A percentile compares a stretch with the other conserved stretches of the same genome.
phyloP scores from a whole-genome alignment of 2,329 filamentous ascomycete genomes.

The Aspergillus tubingensis region DNA sequence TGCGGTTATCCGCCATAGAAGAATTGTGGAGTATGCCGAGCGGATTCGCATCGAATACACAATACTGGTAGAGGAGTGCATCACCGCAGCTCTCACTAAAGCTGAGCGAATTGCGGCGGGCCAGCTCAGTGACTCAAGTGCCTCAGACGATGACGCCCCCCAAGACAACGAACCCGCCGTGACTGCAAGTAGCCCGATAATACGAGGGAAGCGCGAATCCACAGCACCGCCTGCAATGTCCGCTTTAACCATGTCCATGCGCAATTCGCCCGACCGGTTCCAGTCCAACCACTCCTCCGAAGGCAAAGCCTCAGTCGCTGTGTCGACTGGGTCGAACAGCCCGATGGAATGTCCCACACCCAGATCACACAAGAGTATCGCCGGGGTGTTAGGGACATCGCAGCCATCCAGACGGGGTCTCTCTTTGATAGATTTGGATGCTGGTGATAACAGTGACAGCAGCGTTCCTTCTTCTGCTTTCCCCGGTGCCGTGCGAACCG shows the following conservation, averaged over 20 bases:
- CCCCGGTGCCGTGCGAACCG: constrained; percentile 71
- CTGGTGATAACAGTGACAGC: constrained; percentile 77
- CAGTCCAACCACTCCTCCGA: constrained; percentile 47
- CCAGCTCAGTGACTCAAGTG: constrained; percentile 75
- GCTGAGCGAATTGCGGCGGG: constrained; percentile 85
- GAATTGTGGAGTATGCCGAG: constrained; percentile 94
- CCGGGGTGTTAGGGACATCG: constrained; percentile 59
- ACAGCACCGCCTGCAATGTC: constrained; percentile 37
- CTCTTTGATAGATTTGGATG: constrained; percentile 80
- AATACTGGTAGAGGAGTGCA: constrained; percentile 90
- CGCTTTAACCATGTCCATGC: constrained; percentile 59
- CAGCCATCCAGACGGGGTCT: constrained; percentile 71
- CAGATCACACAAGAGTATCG: constrained; percentile 70
- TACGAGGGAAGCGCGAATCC: constrained; percentile 14
- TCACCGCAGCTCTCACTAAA: constrained; percentile 86
- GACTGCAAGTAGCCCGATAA: constrained; percentile 10
- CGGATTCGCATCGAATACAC: constrained; percentile 93
- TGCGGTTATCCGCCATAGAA: constrained; percentile 84
- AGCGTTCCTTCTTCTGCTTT: constrained; percentile 81
- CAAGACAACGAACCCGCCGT: constrained; percentile 36
- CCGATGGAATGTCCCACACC: constrained; percentile 90
- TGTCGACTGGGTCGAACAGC: constrained; percentile 83
- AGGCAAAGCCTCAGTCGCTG: constrained; percentile 60
- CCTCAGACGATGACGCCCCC: constrained; percentile 58
- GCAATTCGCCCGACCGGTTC: constrained; percentile 55